These are phyloP conservation scores for Skeletonema menzelii DNA, from an alignment of 108 stramenopile species.

Conservation along the genomic window DNA sequence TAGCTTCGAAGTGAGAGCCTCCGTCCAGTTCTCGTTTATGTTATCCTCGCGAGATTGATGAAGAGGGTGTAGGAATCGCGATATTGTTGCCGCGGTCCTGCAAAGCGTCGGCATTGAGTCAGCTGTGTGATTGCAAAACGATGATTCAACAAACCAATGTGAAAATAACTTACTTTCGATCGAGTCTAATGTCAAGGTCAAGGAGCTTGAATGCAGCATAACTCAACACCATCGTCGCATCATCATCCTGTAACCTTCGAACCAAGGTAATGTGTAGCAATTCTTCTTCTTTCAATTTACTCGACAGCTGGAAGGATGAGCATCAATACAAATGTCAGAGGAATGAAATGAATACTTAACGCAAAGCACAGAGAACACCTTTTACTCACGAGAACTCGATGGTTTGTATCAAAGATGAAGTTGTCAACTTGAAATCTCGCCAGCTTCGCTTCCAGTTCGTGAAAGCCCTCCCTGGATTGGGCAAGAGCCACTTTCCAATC, in stretches of 20 bases:
- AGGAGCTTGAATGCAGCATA: slow-evolving; percentile 78
- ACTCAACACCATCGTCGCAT: slow-evolving; percentile 63
- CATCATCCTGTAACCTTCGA: slow-evolving; percentile 57
- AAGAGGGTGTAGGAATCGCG: slow-evolving; percentile 63
- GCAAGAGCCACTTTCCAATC: slow-evolving; percentile 48
- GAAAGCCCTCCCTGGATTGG: slow-evolving; percentile 70
- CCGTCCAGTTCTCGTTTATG: slow-evolving; percentile 28
- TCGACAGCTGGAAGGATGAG: slow-evolving; percentile 44
- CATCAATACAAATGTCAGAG: background rate
- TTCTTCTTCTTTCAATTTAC: slow-evolving; percentile 54
- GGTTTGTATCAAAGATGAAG: slow-evolving; percentile 68
- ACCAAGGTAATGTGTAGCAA: slow-evolving; percentile 75
- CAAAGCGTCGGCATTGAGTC: no score
- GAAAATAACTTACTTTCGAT: slow-evolving; percentile 51
- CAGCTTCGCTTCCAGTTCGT: slow-evolving; percentile 71
- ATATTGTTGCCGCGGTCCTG: slow-evolving; percentile 69
- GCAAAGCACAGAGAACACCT: background rate
- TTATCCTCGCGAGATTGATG: slow-evolving; percentile 42
- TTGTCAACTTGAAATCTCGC: slow-evolving; percentile 72
- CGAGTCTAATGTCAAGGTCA: slow-evolving; percentile 65
- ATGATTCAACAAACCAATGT: no score
- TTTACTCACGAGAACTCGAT: slow-evolving; percentile 67
- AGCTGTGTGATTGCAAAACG: no score
- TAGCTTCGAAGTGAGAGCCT: slow-evolving; percentile 56
- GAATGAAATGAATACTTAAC: background rate